Evolutionary conservation across 2,329 filamentous ascomycete genomes (phyloP).

Genomic region (Thelonectria blattea): DNA sequence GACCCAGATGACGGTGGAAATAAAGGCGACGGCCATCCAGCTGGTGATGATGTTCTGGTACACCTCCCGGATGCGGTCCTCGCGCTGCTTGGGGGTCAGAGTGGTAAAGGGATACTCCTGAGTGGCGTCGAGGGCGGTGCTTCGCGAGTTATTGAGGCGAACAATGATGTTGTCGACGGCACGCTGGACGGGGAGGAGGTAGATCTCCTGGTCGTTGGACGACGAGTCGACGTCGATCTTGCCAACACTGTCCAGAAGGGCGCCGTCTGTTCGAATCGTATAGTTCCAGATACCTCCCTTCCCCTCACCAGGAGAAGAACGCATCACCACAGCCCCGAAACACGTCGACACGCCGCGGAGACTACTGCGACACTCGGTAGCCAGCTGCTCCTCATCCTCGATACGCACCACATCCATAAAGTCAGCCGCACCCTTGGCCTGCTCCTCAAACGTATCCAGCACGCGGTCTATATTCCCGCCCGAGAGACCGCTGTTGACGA

Average conservation of each 20-base stretch:
- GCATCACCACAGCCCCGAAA: slow-evolving; percentile 76
- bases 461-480: slow-evolving; percentile 76
- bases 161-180: slow-evolving; percentile 79
- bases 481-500: slow-evolving; percentile 75
- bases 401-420: slow-evolving; percentile 64
- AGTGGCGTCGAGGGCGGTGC: slow-evolving; percentile 44
- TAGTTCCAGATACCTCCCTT: slow-evolving; percentile 79
- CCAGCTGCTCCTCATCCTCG: slow-evolving; percentile 61
- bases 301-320: slow-evolving; percentile 77
- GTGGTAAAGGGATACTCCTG: slow-evolving; percentile 80
- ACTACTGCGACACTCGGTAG: slow-evolving; percentile 66
- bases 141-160: slow-evolving; percentile 51
- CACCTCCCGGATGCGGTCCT: slow-evolving; percentile 66
- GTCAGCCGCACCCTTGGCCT: slow-evolving; percentile 58
- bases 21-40: slow-evolving; percentile 79
- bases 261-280: slow-evolving; percentile 77
- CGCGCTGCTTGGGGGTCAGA: slow-evolving; percentile 69
- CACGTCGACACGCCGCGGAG: slow-evolving; percentile 73
- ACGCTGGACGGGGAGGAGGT: slow-evolving; percentile 78
- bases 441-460: slow-evolving; percentile 66
- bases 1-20: slow-evolving; percentile 80
- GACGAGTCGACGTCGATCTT: slow-evolving; percentile 68
- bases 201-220: slow-evolving; percentile 78
- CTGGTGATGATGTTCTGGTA: slow-evolving; percentile 77
- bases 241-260: slow-evolving; percentile 60